Conservation (phyloP, 768 basidiomycete species). For the Leccinellum rugosiceps region DNA sequence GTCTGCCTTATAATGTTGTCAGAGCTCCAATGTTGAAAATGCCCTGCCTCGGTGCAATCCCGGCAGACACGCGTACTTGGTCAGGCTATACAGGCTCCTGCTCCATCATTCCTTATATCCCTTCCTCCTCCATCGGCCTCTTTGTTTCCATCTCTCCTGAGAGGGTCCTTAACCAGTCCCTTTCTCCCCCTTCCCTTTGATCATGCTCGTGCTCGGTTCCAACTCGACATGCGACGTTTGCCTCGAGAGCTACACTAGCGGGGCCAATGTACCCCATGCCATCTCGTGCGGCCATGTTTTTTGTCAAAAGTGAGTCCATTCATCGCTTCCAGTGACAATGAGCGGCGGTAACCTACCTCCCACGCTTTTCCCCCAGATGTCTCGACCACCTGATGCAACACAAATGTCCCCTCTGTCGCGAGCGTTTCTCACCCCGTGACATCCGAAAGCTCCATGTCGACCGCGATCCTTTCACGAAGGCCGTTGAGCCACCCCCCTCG, state of each 20-base stretch:
- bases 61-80: slow-evolving; percentile 31
- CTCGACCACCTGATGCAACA: slow-evolving; percentile 46
- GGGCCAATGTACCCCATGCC: slow-evolving; percentile 55
- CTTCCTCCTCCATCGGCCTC: background rate
- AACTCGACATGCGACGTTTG: slow-evolving; percentile 76
- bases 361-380: slow-evolving; percentile 40
- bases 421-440: slow-evolving; percentile 43
- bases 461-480: slow-evolving; percentile 33
- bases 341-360: background rate
- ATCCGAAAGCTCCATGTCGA: slow-evolving; percentile 61
- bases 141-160: slow-evolving; percentile 6
- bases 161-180: slow-evolving; percentile 37
- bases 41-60: slow-evolving; percentile 21
- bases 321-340: slow-evolving; percentile 19
- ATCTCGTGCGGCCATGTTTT: slow-evolving; percentile 74
- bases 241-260: slow-evolving; percentile 56
- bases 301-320: slow-evolving; percentile 41
- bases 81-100: slow-evolving; percentile 19
- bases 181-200: slow-evolving; percentile 12
- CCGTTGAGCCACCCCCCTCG: slow-evolving; percentile 21
- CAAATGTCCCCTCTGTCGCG: slow-evolving; percentile 65
- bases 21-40: slow-evolving; percentile 19
- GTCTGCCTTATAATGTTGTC: slow-evolving; percentile 32
- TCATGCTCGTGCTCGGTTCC: slow-evolving; percentile 65
- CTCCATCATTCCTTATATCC: slow-evolving; percentile 24